Conservation (phyloP, 2,329 filamentous ascomycete genomes). For the Arthrobotrys sinensis region DNA sequence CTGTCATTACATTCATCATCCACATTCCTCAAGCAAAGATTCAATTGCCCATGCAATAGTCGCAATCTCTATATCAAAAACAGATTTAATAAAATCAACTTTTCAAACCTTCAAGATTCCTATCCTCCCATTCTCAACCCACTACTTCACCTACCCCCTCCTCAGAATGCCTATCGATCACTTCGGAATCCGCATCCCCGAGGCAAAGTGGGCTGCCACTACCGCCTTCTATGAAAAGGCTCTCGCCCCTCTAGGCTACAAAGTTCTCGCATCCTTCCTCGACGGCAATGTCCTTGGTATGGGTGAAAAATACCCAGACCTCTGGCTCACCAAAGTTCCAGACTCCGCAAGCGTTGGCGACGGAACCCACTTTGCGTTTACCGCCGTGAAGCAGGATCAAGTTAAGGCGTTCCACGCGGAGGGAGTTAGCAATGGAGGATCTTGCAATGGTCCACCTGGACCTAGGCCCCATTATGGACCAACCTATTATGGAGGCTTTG, state of each 20-base stretch:
- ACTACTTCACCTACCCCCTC: conserved; percentile 44
- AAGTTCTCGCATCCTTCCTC: conserved; percentile 32
- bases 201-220: conserved; percentile 38
- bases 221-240: conserved; percentile 40
- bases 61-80: not conserved
- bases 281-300: conserved; percentile 40
- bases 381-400: conserved; percentile 12
- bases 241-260: conserved; percentile 35
- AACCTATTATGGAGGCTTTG: conserved; percentile 38
- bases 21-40: conserved; percentile 13
- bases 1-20: conserved; percentile 4
- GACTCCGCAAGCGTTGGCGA: conserved; percentile 17
- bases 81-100: not conserved
- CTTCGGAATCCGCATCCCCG: conserved; percentile 41
- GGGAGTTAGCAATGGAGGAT: conserved; percentile 25
- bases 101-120: conserved; percentile 18
- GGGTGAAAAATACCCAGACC: conserved; percentile 37
- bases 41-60: conserved; percentile 2
- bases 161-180: conserved; percentile 54
- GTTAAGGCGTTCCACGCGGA: conserved; percentile 41
- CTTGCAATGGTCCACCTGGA: conserved; percentile 39
- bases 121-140: conserved; percentile 32
- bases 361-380: conserved; percentile 43
- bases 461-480: conserved; percentile 36
- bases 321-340: conserved; percentile 42